Conservation (phyloP, 805 yeast species). For the Candida verbasci region DNA sequence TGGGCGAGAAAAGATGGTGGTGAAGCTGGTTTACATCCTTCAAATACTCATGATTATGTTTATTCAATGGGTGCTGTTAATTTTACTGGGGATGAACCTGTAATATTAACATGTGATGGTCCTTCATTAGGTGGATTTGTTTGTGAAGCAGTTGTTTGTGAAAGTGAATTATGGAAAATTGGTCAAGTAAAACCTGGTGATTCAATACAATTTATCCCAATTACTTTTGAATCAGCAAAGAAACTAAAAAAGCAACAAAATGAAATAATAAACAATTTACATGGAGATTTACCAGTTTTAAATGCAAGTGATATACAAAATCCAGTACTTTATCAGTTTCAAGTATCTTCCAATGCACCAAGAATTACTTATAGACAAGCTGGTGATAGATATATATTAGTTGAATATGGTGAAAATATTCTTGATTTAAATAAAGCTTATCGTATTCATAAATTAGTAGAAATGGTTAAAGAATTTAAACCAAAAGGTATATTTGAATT, state of each 20-base stretch:
- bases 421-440: conserved; percentile 84
- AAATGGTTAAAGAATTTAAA: conserved; percentile 58
- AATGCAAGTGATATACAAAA: conserved; percentile 26
- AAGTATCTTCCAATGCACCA: conserved; percentile 53
- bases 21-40: conserved; percentile 96
- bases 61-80: conserved; percentile 95
- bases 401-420: conserved; percentile 87
- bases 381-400: conserved; percentile 88
- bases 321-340: conserved; percentile 62
- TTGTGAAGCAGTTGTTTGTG: conserved; percentile 92
- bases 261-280: conserved; percentile 40
- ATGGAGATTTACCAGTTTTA: conserved; percentile 41
- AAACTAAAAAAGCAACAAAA: conserved; percentile 61
- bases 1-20: conserved; percentile 98
- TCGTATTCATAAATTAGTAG: conserved; percentile 78
- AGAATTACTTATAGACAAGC: conserved; percentile 88
- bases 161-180: conserved; percentile 97
- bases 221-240: conserved; percentile 65
- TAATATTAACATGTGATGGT: conserved; percentile 93
- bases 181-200: conserved; percentile 98
- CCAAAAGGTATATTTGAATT: conserved; percentile 86
- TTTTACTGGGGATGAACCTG: conserved; percentile 98
- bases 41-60: conserved; percentile 97
- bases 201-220: conserved; percentile 71
- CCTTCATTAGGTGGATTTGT: conserved; percentile 98